Evolutionary conservation across 805 yeast genomes (phyloP).

Genomic region (Nakazawaea pomicola): DNA sequence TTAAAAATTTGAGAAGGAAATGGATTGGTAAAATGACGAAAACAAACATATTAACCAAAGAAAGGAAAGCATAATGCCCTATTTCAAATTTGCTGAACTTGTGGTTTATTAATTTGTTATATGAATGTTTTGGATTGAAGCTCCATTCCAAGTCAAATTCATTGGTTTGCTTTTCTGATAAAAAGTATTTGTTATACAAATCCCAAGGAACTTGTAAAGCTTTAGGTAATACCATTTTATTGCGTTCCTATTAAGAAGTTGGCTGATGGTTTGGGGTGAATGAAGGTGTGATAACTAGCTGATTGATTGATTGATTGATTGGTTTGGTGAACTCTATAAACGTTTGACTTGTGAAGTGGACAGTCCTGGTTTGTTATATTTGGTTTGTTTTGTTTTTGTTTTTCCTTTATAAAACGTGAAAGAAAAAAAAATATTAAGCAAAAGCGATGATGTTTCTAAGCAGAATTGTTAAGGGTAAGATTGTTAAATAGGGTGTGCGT

Average conservation of each 20-base stretch:
- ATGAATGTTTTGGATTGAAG: constrained; percentile 9
- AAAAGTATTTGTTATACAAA: constrained; percentile 8
- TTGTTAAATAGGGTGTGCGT: too few relatives aligned
- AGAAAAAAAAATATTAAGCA: too few relatives aligned
- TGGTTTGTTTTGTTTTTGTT: not conserved
- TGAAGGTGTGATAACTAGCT: not conserved
- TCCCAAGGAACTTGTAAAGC: constrained; percentile 6
- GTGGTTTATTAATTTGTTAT: constrained; percentile 4
- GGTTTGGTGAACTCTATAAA: too few relatives aligned
- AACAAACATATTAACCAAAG: constrained; percentile 52
- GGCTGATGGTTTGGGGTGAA: too few relatives aligned
- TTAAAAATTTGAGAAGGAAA: constrained; percentile 29
- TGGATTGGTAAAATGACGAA: constrained; percentile 54
- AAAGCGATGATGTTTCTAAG: too few relatives aligned
- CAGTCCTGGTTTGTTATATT: not conserved
- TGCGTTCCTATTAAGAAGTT: too few relatives aligned
- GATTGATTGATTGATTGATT: not conserved
- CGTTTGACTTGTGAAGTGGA: not conserved
- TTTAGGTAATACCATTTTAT: constrained; percentile 4
- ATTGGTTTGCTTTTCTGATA: constrained; percentile 11
- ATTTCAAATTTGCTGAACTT: constrained; percentile 8
- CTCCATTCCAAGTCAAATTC: constrained; percentile 12
- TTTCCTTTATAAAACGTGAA: too few relatives aligned
- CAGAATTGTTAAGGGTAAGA: too few relatives aligned
- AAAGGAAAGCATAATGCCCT: constrained; percentile 43